Evolutionary conservation across 2,329 filamentous ascomycete genomes (phyloP), one percentile per base, ranked within the genome.

Genomic region (Teratosphaeriaceae sp.): DNA sequence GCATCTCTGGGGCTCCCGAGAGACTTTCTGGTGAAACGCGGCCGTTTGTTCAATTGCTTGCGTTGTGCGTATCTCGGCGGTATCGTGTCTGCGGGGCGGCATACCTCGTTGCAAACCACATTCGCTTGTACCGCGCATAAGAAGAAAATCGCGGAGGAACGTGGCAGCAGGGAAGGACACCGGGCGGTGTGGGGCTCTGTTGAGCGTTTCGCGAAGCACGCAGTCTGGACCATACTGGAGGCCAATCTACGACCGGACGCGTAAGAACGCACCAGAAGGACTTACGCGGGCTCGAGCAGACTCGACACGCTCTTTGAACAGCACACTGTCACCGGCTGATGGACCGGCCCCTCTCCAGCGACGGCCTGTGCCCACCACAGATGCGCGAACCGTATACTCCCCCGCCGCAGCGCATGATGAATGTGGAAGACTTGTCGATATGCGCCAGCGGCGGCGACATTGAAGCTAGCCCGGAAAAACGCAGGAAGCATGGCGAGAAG

Each of bases 391-490:
- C 41, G 21, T 41, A 47, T 41, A 51, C 51, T 9, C 48, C 52
- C 7, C 51, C 54, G 29, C 51, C 49, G 9, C 48, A 47, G 16
- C 47, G 37, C 40, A 11, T 18, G n/a, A n/a, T 18, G 9, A 45
- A 46, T 18, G 42, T 55, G 16, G 53, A 54, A 3, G 46, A 58
- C 39, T 36, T 58, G 36, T 45, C 52, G n/a, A 40, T 58, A 11
- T 56, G 54, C 42, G 54, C 52, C 37, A 55, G 51, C 41, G 47
- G 49, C 15, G 50, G 47, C 40, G 50, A 51, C 24, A 50, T 51
- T 27, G 35, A 22, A 38, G 35, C 35, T n/a, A 38, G 22, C n/a
- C 35, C 35, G 15, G 31, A 18, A 5, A 33, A 37, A 20, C 24
- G 42, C 26, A 43, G 33, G 18, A 23, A 24, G 35, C 29, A 31